Conservation (phyloP, 1,139 yeast genomes). For the Keqinozyma sinolaborantium region DNA sequence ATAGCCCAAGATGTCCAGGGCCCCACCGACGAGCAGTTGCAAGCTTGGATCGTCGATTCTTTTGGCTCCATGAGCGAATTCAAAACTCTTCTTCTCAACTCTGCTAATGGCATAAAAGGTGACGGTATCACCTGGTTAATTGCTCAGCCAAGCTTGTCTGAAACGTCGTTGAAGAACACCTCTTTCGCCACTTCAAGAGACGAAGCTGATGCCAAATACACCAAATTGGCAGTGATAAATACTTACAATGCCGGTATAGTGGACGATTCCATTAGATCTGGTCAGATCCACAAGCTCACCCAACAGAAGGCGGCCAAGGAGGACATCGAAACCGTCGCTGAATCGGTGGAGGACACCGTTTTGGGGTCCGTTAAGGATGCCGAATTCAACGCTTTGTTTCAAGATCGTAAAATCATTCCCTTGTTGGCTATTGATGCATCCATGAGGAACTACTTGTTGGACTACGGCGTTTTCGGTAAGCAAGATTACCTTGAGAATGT, state of each 20-base stretch:
- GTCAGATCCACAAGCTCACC: slow-evolving; percentile 41
- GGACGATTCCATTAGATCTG: slow-evolving; percentile 49
- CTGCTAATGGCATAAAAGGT: slow-evolving; percentile 64
- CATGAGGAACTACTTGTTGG: slow-evolving; percentile 63
- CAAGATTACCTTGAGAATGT: slow-evolving; percentile 60
- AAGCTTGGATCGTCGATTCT: slow-evolving; percentile 46
- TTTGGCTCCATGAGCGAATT: slow-evolving; percentile 72
- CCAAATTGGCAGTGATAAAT: slow-evolving; percentile 58
- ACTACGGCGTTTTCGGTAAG: slow-evolving; percentile 78
- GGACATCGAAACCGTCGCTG: slow-evolving; percentile 16
- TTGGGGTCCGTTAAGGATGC: slow-evolving; percentile 45
- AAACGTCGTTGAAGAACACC: slow-evolving; percentile 17
- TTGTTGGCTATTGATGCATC: slow-evolving; percentile 68
- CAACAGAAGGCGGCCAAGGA: slow-evolving; percentile 31
- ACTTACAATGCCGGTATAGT: slow-evolving; percentile 78
- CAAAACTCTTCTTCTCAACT: slow-evolving; percentile 56
- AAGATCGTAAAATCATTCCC: slow-evolving; percentile 52
- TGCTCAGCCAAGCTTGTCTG: slow-evolving; percentile 48
- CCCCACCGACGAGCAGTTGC: slow-evolving; percentile 36
- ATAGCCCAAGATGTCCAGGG: slow-evolving; percentile 18
- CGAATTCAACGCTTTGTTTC: slow-evolving; percentile 31
- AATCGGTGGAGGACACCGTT: slow-evolving; percentile 7
- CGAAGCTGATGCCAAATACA: slow-evolving; percentile 25
- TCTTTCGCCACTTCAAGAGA: slow-evolving; percentile 9
- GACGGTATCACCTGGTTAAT: slow-evolving; percentile 76